Percentiles rank a stretch among this genome's conserved stretches.
These are phyloP conservation scores for Pleurotus sapidus DNA, from an alignment of 768 basidiomycete genomes.

Conservation along the genomic window DNA sequence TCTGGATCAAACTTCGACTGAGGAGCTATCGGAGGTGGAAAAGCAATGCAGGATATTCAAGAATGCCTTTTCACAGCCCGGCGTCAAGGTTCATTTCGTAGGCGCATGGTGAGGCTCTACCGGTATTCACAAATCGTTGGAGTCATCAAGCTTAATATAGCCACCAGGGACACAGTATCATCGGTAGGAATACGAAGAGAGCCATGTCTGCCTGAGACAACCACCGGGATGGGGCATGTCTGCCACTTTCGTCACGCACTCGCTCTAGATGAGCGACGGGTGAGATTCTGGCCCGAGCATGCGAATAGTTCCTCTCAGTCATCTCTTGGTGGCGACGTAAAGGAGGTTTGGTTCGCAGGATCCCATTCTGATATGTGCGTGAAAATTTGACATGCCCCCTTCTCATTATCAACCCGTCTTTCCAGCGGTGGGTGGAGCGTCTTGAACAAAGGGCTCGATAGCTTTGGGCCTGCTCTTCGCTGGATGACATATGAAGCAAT, in stretches of 20 bases:
- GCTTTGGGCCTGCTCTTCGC: constrained; percentile 4
- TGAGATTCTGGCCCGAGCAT: constrained; percentile 42
- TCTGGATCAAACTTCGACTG: background rate
- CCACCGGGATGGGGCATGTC: constrained; percentile 18
- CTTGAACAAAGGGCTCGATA: background rate
- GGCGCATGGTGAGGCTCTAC: constrained; percentile 31
- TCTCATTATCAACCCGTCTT: background rate
- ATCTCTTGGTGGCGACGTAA: constrained; percentile 18
- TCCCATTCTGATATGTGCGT: constrained; percentile 34
- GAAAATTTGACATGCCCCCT: background rate
- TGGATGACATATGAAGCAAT: constrained; percentile 9
- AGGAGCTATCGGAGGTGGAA: background rate
- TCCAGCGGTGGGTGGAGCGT: constrained; percentile 6
- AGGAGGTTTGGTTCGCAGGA: constrained; percentile 43
- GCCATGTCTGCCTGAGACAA: constrained; percentile 26
- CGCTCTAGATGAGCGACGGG: constrained; percentile 42
- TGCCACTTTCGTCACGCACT: constrained; percentile 40
- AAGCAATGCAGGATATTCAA: constrained; percentile 13
- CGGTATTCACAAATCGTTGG: background rate
- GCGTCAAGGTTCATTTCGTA: constrained; percentile 34
- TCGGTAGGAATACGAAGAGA: constrained; percentile 32
- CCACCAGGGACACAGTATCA: constrained; percentile 40
- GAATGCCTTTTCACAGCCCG: background rate
- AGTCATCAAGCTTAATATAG: background rate
- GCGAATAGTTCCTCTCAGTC: constrained; percentile 20